Evolutionary conservation across 2,329 filamentous ascomycete genomes (phyloP).

Genomic region (Diaporthe aspalathi): DNA sequence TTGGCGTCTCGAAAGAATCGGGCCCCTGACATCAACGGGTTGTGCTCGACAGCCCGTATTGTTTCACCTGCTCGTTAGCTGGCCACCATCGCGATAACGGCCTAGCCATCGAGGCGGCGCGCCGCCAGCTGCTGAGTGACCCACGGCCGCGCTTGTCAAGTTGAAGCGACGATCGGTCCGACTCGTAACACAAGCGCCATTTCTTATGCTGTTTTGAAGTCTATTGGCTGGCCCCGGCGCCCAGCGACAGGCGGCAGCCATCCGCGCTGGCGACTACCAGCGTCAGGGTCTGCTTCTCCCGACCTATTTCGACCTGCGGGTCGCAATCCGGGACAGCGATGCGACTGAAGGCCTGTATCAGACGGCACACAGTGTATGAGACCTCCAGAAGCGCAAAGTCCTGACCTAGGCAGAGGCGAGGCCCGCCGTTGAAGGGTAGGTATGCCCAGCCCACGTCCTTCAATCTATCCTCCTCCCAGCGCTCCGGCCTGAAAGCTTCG

Average conservation of each 20-base stretch:
- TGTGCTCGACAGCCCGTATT: not conserved
- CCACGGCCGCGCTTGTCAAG: not conserved
- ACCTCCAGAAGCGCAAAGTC: conserved; percentile 48
- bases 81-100: not conserved
- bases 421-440: conserved; percentile 52
- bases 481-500: conserved; percentile 50
- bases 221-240: not conserved
- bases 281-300: conserved; percentile 43
- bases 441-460: conserved; percentile 48
- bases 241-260: conserved; percentile 16
- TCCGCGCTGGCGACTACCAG: conserved; percentile 38
- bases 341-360: conserved; percentile 39
- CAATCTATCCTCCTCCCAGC: conserved; percentile 50
- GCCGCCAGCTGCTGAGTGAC: not conserved
- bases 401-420: conserved; percentile 51
- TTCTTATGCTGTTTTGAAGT: not conserved
- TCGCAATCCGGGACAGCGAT: conserved; percentile 41
- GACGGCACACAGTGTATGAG: conserved; percentile 40
- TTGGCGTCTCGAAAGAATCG: conserved; percentile 8
- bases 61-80: not conserved
- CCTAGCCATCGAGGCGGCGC: not conserved
- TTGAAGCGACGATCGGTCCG: not conserved
- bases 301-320: conserved; percentile 39
- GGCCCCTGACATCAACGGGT: not conserved
- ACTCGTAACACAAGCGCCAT: not conserved